These are phyloP conservation scores for Stemphylium beticola DNA, from an alignment of 2,329 filamentous ascomycete genomes.

Conservation along the genomic window DNA sequence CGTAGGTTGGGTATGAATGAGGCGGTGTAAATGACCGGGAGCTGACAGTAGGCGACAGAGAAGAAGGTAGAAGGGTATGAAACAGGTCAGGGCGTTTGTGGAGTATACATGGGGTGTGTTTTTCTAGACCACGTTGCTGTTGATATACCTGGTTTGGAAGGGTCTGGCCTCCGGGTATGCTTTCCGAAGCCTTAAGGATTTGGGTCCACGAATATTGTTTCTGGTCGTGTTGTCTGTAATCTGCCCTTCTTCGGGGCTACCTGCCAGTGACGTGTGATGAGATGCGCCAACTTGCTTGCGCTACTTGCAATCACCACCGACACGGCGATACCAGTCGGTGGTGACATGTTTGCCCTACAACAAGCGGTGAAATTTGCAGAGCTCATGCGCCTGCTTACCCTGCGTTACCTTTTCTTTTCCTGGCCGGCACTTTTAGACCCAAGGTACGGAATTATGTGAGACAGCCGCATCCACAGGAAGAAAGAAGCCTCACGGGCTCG, in stretches of 20 bases:
- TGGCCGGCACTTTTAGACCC: background rate
- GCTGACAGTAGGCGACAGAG: background rate
- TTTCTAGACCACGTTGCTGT: background rate
- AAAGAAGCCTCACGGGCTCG: background rate
- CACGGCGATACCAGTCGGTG: background rate
- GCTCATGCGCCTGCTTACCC: background rate
- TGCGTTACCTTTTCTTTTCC: background rate
- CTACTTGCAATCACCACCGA: background rate
- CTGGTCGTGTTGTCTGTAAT: background rate
- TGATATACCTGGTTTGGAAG: background rate
- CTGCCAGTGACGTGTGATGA: background rate
- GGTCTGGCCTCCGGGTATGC: background rate
- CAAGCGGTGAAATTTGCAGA: background rate
- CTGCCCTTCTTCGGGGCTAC: constrained; percentile 1
- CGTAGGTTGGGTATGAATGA: background rate
- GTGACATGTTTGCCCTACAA: background rate
- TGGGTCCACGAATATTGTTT: background rate
- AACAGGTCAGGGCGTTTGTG: background rate
- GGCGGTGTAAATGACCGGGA: background rate
- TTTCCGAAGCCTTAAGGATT: background rate
- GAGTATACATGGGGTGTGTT: background rate
- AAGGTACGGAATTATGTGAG: background rate
- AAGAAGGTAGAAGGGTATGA: background rate
- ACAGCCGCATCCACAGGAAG: background rate
- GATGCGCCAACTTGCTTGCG: background rate